phyloP scores from a whole-genome alignment of 2,329 filamentous ascomycete genomes.

The Xylaria sp. region DNA sequence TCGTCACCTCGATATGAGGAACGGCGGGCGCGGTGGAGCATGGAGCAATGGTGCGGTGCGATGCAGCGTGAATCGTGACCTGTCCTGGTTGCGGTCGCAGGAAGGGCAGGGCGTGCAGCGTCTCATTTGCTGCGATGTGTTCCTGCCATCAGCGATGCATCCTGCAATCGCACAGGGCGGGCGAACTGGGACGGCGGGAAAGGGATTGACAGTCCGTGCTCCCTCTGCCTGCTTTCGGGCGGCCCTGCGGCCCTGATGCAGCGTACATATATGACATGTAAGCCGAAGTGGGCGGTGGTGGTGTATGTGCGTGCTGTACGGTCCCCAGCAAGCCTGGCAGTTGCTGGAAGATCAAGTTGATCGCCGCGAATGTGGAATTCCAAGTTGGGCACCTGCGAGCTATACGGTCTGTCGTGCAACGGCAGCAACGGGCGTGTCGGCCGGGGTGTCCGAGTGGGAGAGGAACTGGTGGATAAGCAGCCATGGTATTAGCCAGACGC shows the following conservation, averaged over 20 bases:
- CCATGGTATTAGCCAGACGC: not conserved
- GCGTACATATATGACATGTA: not conserved
- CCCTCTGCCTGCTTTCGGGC: constrained; percentile 6
- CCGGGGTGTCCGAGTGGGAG: not conserved
- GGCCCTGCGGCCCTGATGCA: constrained; percentile 4
- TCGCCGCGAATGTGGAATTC: not conserved
- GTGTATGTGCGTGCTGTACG: not conserved
- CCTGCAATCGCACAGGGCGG: constrained; percentile 15
- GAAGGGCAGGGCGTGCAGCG: constrained; percentile 8
- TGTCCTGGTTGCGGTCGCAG: constrained; percentile 28
- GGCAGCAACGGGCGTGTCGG: not conserved
- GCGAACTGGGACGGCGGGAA: constrained; percentile 16
- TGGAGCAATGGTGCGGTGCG: constrained; percentile 5
- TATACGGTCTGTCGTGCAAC: not conserved
- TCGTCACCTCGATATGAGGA: not conserved
- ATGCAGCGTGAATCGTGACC: constrained; percentile 28
- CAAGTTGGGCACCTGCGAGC: not conserved
- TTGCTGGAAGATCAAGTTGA: not conserved
- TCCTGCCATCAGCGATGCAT: constrained; percentile 23
- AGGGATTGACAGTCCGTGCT: constrained; percentile 24
- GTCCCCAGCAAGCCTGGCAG: not conserved
- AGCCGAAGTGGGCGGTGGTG: not conserved
- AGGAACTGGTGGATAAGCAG: not conserved
- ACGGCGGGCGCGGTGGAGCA: constrained; percentile 17
- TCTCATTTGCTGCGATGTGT: constrained; percentile 19